Evolutionary conservation across 352 stramenopile species (phyloP).

Genomic region (Phytophthora constricta): DNA sequence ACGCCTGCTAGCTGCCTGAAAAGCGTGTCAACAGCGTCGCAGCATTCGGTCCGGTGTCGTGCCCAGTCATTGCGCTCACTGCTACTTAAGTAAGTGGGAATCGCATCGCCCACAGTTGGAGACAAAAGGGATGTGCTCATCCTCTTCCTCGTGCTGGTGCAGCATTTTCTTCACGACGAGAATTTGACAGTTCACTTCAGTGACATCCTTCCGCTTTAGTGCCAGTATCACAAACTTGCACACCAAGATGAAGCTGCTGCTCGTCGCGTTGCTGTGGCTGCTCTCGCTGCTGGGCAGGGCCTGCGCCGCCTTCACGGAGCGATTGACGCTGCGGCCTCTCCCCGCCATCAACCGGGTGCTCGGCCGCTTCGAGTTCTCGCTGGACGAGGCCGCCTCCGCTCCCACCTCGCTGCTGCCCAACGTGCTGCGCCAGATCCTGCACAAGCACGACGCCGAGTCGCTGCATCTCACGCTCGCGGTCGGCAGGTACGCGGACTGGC

Average conservation of each 20-base stretch:
- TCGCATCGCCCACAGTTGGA: too few relatives aligned
- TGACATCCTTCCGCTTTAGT: neutral
- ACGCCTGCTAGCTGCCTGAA: too few relatives aligned
- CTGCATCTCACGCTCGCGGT: conserved; percentile 74
- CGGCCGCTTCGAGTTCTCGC: conserved; percentile 62
- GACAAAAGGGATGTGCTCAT: too few relatives aligned
- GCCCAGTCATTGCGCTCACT: too few relatives aligned
- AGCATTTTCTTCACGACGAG: too few relatives aligned
- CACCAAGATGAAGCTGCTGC: conserved; percentile 11
- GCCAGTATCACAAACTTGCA: neutral
- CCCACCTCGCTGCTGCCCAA: conserved; percentile 48
- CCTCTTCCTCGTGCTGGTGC: too few relatives aligned
- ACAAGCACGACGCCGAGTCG: conserved; percentile 72
- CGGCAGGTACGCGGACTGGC: conserved; percentile 60
- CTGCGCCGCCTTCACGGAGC: conserved; percentile 52
- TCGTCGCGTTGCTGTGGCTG: conserved; percentile 22
- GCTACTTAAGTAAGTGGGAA: too few relatives aligned
- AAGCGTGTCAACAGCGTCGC: too few relatives aligned
- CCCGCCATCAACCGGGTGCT: conserved; percentile 54
- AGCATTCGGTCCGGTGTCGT: too few relatives aligned
- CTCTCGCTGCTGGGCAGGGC: conserved; percentile 19
- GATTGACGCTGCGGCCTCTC: conserved; percentile 58
- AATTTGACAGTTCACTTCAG: too few relatives aligned
- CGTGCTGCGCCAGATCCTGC: conserved; percentile 73
- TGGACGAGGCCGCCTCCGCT: conserved; percentile 22